These are phyloP conservation scores for Trichothecium sympodiale DNA, from an alignment of 2,329 filamentous ascomycete genomes.

Conservation along the genomic window DNA sequence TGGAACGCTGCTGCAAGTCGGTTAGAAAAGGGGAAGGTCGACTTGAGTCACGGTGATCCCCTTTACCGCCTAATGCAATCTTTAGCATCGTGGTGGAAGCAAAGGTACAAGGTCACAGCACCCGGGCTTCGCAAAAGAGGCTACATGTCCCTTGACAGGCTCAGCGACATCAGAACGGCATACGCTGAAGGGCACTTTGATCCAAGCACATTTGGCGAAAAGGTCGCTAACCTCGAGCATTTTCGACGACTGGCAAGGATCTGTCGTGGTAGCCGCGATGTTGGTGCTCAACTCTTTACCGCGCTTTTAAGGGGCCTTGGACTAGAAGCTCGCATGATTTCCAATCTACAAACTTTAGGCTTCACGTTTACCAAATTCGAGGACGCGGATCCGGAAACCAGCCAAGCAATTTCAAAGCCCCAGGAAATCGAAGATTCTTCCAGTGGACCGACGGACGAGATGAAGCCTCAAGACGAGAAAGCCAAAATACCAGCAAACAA, in stretches of 20 bases:
- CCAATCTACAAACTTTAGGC: slow-evolving; percentile 74
- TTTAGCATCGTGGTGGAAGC: slow-evolving; percentile 80
- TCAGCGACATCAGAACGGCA: slow-evolving; percentile 63
- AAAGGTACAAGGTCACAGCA: slow-evolving; percentile 64
- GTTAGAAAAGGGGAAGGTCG: slow-evolving; percentile 57
- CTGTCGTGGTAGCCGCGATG: slow-evolving; percentile 73
- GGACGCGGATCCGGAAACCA: slow-evolving; percentile 47
- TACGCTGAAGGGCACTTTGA: slow-evolving; percentile 55
- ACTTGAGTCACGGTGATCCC: slow-evolving; percentile 77
- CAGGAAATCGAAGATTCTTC: background rate
- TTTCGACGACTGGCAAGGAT: slow-evolving; percentile 59
- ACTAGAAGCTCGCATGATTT: slow-evolving; percentile 72
- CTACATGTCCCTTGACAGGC: slow-evolving; percentile 66
- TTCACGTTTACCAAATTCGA: slow-evolving; percentile 88
- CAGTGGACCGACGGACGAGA: background rate
- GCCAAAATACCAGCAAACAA: slow-evolving; percentile 7
- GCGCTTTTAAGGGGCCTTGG: slow-evolving; percentile 71
- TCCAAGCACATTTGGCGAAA: slow-evolving; percentile 61
- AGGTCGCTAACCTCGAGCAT: slow-evolving; percentile 51
- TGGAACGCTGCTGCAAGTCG: slow-evolving; percentile 62
- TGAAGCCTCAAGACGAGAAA: background rate
- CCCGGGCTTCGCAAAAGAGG: slow-evolving; percentile 82
- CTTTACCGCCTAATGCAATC: slow-evolving; percentile 64
- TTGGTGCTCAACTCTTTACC: slow-evolving; percentile 83
- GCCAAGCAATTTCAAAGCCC: background rate